These are phyloP conservation scores for Hansenula lynferdii DNA, from an alignment of 1,139 yeast species.

Conservation along the genomic window DNA sequence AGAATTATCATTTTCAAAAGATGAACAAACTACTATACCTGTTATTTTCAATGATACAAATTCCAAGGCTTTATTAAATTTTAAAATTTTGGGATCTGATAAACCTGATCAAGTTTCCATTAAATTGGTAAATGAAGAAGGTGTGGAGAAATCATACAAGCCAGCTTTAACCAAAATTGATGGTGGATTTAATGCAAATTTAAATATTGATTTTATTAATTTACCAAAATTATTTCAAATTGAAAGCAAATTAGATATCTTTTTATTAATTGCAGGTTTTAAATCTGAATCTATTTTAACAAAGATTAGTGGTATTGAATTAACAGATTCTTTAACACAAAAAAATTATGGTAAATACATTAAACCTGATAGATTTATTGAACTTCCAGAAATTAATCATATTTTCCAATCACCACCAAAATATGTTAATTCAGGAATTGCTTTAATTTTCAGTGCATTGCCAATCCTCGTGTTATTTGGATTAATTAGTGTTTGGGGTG, in stretches of 20 bases:
- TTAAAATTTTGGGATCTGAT: conserved; percentile 7
- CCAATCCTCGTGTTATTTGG: conserved; percentile 35
- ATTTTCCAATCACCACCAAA: conserved; percentile 53
- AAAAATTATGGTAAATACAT: conserved; percentile 17
- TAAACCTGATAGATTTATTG: conserved; percentile 39
- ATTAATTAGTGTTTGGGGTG: conserved; percentile 45
- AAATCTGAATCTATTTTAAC: conserved; percentile 7
- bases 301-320: conserved; percentile 15
- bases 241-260: conserved; percentile 32
- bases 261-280: no score
- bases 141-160: conserved; percentile 20
- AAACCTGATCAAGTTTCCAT: conserved; percentile 21
- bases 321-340: conserved; percentile 13
- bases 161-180: conserved; percentile 13
- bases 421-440: conserved; percentile 50
- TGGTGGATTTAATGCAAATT: conserved; percentile 9
- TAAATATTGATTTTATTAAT: conserved; percentile 27
- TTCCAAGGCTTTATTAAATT: conserved; percentile 15
- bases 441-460: conserved; percentile 48
- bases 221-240: conserved; percentile 37
- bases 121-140: conserved; percentile 13
- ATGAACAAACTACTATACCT: conserved; percentile 8
- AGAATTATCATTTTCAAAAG: conserved; percentile 8
- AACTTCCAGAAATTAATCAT: conserved; percentile 67
- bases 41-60: conserved; percentile 10